Percentiles rank a stretch among this genome's conserved stretches.
phyloP scores from a whole-genome alignment of 1,284 basidiomycete genomes.

The Garcileccinum viscosum region DNA sequence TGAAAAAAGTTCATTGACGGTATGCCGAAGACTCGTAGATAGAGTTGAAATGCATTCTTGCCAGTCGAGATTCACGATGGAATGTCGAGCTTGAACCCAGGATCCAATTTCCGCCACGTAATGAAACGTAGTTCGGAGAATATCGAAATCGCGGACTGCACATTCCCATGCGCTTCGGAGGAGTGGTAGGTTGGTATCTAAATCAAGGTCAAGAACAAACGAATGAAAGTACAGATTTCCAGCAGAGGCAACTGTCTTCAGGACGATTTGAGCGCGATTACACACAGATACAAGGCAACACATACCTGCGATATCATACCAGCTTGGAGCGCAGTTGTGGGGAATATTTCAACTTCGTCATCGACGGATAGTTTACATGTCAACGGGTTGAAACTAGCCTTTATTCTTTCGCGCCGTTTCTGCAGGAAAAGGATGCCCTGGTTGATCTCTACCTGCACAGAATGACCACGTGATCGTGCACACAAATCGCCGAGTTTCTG shows the following conservation, averaged over 20 bases:
- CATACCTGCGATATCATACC: conserved; percentile 59
- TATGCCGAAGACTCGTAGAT: conserved; percentile 18
- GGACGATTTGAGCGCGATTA: background rate
- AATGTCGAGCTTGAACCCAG: conserved; percentile 54
- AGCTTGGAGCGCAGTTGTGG: conserved; percentile 52
- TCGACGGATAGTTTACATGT: conserved; percentile 26
- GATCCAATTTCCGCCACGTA: conserved; percentile 44
- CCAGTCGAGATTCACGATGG: conserved; percentile 44
- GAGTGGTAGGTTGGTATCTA: conserved; percentile 34
- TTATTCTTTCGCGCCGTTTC: conserved; percentile 18
- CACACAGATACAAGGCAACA: background rate
- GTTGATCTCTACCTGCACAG: conserved; percentile 9
- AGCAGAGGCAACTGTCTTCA: conserved; percentile 51
- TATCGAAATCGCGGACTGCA: conserved; percentile 41
- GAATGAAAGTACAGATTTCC: conserved; percentile 54
- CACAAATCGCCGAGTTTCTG: conserved; percentile 8
- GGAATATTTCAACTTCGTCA: conserved; percentile 46
- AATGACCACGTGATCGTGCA: conserved; percentile 3
- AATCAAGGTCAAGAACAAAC: conserved; percentile 47
- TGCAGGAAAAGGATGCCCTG: conserved; percentile 9
- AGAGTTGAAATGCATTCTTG: conserved; percentile 23
- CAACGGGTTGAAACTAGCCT: conserved; percentile 17
- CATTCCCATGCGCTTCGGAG: conserved; percentile 46
- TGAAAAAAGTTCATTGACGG: conserved; percentile 27
- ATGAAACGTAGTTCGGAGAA: conserved; percentile 56